Evolutionary conservation across 176 grass and related monocot species (phyloP).

Genomic region (Saccharum spontaneum): DNA sequence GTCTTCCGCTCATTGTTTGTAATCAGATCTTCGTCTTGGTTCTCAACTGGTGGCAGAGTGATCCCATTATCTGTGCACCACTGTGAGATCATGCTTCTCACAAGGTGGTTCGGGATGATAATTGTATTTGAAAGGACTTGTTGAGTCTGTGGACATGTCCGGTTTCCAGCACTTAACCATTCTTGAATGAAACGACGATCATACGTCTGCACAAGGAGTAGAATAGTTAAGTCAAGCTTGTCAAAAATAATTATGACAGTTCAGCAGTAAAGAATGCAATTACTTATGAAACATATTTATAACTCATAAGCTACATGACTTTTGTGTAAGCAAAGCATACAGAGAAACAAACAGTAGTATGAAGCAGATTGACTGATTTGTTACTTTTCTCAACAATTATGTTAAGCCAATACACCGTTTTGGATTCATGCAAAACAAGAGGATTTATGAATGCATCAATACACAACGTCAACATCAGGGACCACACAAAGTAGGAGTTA

Average conservation of each 20-base stretch:
- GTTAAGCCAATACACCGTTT: background rate
- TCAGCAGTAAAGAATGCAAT: background rate
- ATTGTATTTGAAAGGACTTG: conserved; percentile 68
- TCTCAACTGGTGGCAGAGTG: conserved; percentile 40
- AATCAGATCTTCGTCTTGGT: conserved; percentile 59
- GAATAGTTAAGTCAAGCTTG: conserved; percentile 17
- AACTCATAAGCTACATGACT: background rate
- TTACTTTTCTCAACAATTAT: background rate
- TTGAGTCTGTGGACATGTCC: conserved; percentile 75
- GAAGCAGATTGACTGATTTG: background rate
- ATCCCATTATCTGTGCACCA: conserved; percentile 70
- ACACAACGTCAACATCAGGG: conserved; percentile 13
- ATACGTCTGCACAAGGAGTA: conserved; percentile 66
- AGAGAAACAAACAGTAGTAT: background rate
- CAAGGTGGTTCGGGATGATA: conserved; percentile 68
- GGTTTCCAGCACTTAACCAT: conserved; percentile 70
- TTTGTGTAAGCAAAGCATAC: conserved; percentile 12
- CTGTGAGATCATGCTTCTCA: conserved; percentile 71
- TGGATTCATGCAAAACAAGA: conserved; percentile 5
- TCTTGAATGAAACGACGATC: conserved; percentile 79
- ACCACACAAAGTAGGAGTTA: background rate
- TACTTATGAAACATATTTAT: background rate
- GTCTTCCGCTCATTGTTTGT: conserved; percentile 54
- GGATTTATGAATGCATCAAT: conserved; percentile 4
- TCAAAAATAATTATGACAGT: background rate